Evolutionary conservation across 2,329 filamentous ascomycete species (phyloP).

Genomic region (Monosporascus sp.): DNA sequence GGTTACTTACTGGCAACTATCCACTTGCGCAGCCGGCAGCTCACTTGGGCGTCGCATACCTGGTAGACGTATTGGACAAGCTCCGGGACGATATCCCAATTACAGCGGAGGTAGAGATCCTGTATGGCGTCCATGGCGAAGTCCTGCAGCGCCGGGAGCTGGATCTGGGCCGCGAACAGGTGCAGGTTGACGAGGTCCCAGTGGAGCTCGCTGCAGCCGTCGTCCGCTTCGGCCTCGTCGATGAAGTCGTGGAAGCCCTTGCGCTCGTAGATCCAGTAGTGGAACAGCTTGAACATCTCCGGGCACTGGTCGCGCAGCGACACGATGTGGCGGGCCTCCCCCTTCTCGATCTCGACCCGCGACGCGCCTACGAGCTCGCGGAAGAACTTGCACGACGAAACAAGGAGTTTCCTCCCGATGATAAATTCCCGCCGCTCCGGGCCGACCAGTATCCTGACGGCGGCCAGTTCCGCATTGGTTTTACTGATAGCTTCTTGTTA

Average conservation of each 20-base stretch:
- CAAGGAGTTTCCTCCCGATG: conserved; percentile 24
- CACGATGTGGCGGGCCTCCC: conserved; percentile 17
- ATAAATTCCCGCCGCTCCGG: conserved; percentile 20
- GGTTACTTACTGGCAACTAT: conserved; percentile 40
- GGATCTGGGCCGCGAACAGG: conserved; percentile 49
- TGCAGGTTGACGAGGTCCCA: conserved; percentile 53
- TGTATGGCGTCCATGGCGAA: conserved; percentile 53
- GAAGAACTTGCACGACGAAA: conserved; percentile 24
- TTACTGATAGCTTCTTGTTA: conserved; percentile 4
- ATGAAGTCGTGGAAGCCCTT: conserved; percentile 21
- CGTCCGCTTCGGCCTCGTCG: conserved; percentile 17
- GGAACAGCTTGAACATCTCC: conserved; percentile 29
- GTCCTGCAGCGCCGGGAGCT: conserved; percentile 47
- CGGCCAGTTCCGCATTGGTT: conserved; percentile 13
- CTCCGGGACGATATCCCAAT: conserved; percentile 51
- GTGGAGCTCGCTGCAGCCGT: conserved; percentile 37
- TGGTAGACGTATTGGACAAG: conserved; percentile 49
- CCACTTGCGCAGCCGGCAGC: conserved; percentile 52
- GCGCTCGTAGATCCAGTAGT: conserved; percentile 26
- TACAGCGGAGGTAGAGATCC: conserved; percentile 51
- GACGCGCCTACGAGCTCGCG: conserved; percentile 16
- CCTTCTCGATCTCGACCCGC: conserved; percentile 17
- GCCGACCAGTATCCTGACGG: conserved; percentile 26
- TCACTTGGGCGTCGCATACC: conserved; percentile 43
- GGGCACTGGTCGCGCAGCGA: conserved; percentile 26